A percentile compares a stretch with the other conserved stretches of the same genome.
Conservation (phyloP, 2,329 filamentous ascomycete genomes). For the Fusarium tuaranense region DNA sequence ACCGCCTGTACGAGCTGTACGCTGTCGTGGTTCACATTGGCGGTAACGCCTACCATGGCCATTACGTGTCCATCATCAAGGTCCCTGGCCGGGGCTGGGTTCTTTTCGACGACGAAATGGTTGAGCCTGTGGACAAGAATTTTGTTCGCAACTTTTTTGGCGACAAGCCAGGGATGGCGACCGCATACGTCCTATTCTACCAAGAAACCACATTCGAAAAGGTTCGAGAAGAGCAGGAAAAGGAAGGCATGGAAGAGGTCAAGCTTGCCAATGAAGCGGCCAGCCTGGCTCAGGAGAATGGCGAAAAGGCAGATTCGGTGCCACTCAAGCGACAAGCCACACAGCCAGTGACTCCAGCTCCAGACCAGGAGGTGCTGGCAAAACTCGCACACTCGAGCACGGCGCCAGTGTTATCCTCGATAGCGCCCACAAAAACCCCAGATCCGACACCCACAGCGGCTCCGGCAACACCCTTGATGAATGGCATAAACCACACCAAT, state of each 20-base stretch:
- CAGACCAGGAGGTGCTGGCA: conserved; percentile 65
- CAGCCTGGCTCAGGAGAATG: conserved; percentile 63
- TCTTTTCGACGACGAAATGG: conserved; percentile 97
- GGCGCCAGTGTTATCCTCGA: conserved; percentile 59
- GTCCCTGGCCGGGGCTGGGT: conserved; percentile 96
- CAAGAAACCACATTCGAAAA: conserved; percentile 85
- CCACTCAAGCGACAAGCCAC: conserved; percentile 64
- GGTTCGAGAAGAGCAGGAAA: conserved; percentile 82
- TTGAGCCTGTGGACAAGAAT: conserved; percentile 96
- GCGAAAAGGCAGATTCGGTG: conserved; percentile 56
- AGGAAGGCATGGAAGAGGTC: conserved; percentile 76
- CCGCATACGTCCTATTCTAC: conserved; percentile 97
- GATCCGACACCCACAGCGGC: conserved; percentile 23
- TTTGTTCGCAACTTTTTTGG: conserved; percentile 98
- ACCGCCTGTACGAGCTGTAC: conserved; percentile 95
- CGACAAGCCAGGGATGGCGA: conserved; percentile 89
- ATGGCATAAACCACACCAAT: conserved; percentile 38
- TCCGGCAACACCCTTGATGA: conserved; percentile 26
- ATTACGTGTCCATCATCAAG: conserved; percentile 98
- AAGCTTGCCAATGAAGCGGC: conserved; percentile 67
- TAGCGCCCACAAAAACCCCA: conserved; percentile 14
- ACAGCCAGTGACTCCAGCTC: conserved; percentile 58
- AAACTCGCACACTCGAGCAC: conserved; percentile 76
- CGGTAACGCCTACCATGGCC: conserved; percentile 95
- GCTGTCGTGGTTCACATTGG: conserved; percentile 98